A percentile compares a stretch with the other conserved stretches of the same genome.
These are phyloP conservation scores for Saccharum hybrid DNA, from an alignment of 202 grass and related monocot species.

Conservation along the genomic window DNA sequence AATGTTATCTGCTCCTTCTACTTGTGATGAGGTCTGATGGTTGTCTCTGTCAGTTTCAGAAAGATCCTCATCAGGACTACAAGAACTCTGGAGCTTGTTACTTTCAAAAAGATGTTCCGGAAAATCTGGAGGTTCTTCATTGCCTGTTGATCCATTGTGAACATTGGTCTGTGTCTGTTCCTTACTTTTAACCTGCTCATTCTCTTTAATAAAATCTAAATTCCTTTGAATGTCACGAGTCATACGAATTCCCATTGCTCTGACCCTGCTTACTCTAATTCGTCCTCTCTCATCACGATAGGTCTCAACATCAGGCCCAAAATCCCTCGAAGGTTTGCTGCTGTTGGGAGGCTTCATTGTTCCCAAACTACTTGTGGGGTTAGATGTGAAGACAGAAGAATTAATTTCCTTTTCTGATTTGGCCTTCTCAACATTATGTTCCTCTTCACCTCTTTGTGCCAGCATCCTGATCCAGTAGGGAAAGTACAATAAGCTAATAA, in stretches of 20 bases:
- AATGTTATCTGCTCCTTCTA: constrained; percentile 42
- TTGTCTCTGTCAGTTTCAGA: constrained; percentile 44
- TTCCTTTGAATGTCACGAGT: constrained; percentile 99
- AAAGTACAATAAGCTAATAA: constrained; percentile 35
- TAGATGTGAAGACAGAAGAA: constrained; percentile 52
- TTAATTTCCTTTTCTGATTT: constrained; percentile 39
- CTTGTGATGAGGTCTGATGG: constrained; percentile 29
- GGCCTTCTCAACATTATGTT: constrained; percentile 50
- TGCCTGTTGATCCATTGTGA: constrained; percentile 45
- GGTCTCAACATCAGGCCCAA: constrained; percentile 86
- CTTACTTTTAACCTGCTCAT: constrained; percentile 63
- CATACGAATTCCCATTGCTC: constrained; percentile 91
- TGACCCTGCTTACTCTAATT: constrained; percentile 85
- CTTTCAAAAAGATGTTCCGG: constrained; percentile 60
- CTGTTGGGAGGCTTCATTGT: constrained; percentile 42
- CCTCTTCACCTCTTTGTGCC: constrained; percentile 59
- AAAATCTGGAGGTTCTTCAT: constrained; percentile 50
- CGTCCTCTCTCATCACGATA: constrained; percentile 79
- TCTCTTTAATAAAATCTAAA: constrained; percentile 94
- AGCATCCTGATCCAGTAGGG: constrained; percentile 56
- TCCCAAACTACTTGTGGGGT: constrained; percentile 52
- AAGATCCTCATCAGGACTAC: constrained; percentile 44
- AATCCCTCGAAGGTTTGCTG: constrained; percentile 55
- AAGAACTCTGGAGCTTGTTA: constrained; percentile 34
- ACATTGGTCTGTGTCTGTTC: constrained; percentile 12